Evolutionary conservation across 129 eudicot genomes (phyloP), one percentile per base, ranked within the genome.

Genomic region (Flaveria robusta): DNA sequence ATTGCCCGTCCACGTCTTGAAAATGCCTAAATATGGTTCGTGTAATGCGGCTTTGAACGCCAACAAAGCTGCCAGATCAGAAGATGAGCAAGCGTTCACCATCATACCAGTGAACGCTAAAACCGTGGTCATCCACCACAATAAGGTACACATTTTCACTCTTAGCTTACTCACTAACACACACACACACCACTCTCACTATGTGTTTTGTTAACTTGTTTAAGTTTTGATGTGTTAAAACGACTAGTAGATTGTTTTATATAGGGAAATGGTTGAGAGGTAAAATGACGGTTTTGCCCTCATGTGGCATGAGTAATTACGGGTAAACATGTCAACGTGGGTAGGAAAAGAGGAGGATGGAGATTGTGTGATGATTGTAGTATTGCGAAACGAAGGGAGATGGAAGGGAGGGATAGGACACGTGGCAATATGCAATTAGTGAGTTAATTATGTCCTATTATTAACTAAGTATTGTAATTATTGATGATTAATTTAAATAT

Each of bases 1-100:
- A 49, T 14, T 68, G 72, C 99, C 99, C 12, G 77, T 89, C 99
- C 99, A 94, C 1, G 99, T 81, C 2, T 84, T 70, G 79, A 94
- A 91, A 0, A 94, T 89, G 70, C 96, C 96, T 65, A 94, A 68
- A 72, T 87, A 71, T 0, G 94, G 89, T 71, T 91, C 99, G 81
- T 67, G 71, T 3, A 90, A 79, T 41, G 90, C 84, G 3, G 91
- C 75, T 77, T 81, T 86, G 77, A 89, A 66, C 24, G 87, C 76
- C 15, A 89, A 66, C 26, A 94, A 77, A 7, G 98, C 97, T 58
- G 77, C 92, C 82, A 81, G 75, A 27, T 94, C 98, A 1, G 89
- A 82, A 23, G 91, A 81, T 66, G 89, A 86, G 82, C 97, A 92
- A 39, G 91, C 84, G 13, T 39, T 76, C 26, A 77, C 91, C 11